Evolutionary conservation across 805 yeast genomes (phyloP).

Genomic region (Candida michaelii): DNA sequence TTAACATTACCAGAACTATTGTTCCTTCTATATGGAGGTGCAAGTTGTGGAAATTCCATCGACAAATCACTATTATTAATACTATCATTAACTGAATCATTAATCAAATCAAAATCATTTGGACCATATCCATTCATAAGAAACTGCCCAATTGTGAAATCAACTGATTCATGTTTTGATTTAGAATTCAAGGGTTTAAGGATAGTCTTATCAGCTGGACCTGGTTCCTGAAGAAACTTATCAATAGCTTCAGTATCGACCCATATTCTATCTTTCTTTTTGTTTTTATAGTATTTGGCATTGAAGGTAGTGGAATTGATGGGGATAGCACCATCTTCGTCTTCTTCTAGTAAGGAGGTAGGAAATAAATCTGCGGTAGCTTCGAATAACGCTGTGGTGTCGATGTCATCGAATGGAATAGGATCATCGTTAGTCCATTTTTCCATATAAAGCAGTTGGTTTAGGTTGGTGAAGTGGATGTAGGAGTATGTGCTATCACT

Average conservation of each 20-base stretch:
- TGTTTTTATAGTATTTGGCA: conserved; percentile 38
- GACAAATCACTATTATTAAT: conserved; percentile 32
- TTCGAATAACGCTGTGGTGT: conserved; percentile 36
- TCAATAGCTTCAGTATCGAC: conserved; percentile 32
- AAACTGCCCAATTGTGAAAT: conserved; percentile 31
- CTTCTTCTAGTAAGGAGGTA: conserved; percentile 37
- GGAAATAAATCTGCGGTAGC: conserved; percentile 39
- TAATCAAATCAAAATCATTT: conserved; percentile 11
- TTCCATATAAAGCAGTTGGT: conserved; percentile 42
- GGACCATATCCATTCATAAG: conserved; percentile 19
- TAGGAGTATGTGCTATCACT: conserved; percentile 17
- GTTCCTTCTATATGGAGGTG: conserved; percentile 12
- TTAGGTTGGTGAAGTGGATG: conserved; percentile 37
- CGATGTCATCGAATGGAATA: conserved; percentile 42
- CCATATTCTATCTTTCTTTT: conserved; percentile 36
- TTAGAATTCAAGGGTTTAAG: conserved; percentile 24
- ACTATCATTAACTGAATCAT: conserved; percentile 26
- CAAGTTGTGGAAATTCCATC: conserved; percentile 25
- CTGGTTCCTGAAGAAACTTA: conserved; percentile 22
- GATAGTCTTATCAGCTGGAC: conserved; percentile 30
- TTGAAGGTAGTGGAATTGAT: conserved; percentile 36
- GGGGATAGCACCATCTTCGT: conserved; percentile 40
- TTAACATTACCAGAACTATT: conserved; percentile 18
- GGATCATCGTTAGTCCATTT: conserved; percentile 39
- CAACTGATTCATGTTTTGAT: conserved; percentile 18